These are phyloP conservation scores for Scorias spongiosa DNA, from an alignment of 2,329 filamentous ascomycete genomes.

Conservation along the genomic window DNA sequence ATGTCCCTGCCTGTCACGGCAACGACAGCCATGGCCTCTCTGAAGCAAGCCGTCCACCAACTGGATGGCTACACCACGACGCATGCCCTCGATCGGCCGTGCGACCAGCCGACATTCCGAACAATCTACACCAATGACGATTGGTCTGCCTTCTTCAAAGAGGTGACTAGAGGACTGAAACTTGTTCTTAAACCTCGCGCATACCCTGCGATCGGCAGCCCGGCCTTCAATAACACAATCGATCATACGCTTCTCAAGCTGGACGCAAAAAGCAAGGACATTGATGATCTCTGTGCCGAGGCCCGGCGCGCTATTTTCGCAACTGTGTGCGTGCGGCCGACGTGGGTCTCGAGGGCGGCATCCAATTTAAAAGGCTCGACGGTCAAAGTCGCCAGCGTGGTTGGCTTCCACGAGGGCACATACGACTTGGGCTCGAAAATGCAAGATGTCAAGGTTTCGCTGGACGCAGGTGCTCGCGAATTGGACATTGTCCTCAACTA, in stretches of 20 bases:
- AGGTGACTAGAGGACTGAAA: slow-evolving; percentile 5
- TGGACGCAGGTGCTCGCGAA: slow-evolving; percentile 37
- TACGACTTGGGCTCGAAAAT: slow-evolving; percentile 36
- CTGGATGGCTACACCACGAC: background rate
- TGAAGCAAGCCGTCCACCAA: background rate
- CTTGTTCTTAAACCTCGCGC: slow-evolving; percentile 1
- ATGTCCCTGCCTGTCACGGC: too few relatives aligned
- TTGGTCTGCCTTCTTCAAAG: slow-evolving; percentile 27
- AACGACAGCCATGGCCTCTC: background rate
- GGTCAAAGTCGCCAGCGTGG: slow-evolving; percentile 41
- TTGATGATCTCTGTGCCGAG: slow-evolving; percentile 41
- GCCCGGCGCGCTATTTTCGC: slow-evolving; percentile 33
- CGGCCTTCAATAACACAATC: slow-evolving; percentile 19
- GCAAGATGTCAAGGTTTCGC: slow-evolving; percentile 34
- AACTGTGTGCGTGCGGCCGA: slow-evolving; percentile 42
- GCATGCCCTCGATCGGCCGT: background rate
- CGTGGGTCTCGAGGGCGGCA: slow-evolving; percentile 36
- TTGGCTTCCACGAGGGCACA: slow-evolving; percentile 46
- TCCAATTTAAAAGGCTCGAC: slow-evolving; percentile 31
- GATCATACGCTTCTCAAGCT: slow-evolving; percentile 37
- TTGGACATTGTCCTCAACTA: slow-evolving; percentile 46
- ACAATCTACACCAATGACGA: slow-evolving; percentile 25
- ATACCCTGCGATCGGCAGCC: slow-evolving; percentile 3
- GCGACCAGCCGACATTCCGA: background rate
- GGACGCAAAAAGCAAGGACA: slow-evolving; percentile 31